Conservation (phyloP, 208 protist species). For the Vickermania spadyakhi region DNA sequence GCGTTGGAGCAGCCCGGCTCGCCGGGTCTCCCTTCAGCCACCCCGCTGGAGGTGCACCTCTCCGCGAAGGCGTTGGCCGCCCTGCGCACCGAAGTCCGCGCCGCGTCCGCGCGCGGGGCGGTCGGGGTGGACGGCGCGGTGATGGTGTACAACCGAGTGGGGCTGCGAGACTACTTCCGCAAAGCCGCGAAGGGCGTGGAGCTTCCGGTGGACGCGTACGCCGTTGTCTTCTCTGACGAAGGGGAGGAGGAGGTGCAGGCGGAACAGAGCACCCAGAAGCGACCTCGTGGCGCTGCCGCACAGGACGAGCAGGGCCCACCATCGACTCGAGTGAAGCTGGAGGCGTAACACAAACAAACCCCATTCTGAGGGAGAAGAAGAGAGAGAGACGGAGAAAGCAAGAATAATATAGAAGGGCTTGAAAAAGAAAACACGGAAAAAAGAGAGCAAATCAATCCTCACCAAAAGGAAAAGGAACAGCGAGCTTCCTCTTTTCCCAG, state of each 20-base stretch:
- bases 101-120: conserved; percentile 6
- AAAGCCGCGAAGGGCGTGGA: conserved; percentile 47
- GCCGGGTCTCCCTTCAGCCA: too few species aligned
- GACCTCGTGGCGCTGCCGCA: conserved; percentile 2
- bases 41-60: too few species aligned
- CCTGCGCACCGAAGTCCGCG: not conserved
- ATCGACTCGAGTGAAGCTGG: not conserved
- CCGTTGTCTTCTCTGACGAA: conserved; percentile 40
- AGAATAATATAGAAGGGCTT: conserved; percentile 5
- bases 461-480: too few species aligned
- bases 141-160: conserved; percentile 56
- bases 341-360: conserved; percentile 4
- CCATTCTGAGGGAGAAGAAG: conserved; percentile 8
- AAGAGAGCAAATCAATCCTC: too few species aligned
- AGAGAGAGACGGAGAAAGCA: conserved; percentile 6
- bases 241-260: not conserved
- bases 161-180: conserved; percentile 38
- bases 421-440: conserved; percentile 6
- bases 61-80: not conserved
- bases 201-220: conserved; percentile 42
- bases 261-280: conserved; percentile 1
- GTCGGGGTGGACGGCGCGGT: conserved; percentile 40
- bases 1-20: not conserved
- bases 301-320: conserved; percentile 12
- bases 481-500: too few species aligned